phyloP scores from a whole-genome alignment of 441 rosid species.

The Arabidopsis lyrata region DNA sequence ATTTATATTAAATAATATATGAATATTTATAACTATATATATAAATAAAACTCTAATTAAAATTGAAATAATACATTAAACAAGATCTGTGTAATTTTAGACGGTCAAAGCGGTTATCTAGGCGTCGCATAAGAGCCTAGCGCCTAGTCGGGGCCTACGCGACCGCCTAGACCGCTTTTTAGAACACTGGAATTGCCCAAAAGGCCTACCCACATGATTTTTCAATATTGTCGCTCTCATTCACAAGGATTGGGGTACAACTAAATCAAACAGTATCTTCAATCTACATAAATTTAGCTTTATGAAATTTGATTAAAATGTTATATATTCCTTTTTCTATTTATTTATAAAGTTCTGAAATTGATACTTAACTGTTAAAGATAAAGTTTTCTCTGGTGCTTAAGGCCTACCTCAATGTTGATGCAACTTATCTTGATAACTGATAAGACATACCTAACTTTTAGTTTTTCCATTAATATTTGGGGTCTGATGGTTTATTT shows the following conservation, averaged over 20 bases:
- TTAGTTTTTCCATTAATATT: neutral
- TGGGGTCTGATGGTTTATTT: slow-evolving; percentile 5
- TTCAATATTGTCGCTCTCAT: slow-evolving; percentile 42
- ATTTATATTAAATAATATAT: no score
- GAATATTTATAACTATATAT: no score
- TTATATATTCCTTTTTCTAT: slow-evolving; percentile 5
- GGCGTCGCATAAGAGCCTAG: no score
- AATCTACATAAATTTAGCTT: neutral
- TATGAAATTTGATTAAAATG: neutral
- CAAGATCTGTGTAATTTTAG: no score
- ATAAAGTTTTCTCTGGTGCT: slow-evolving; percentile 13
- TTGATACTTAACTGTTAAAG: slow-evolving; percentile 24
- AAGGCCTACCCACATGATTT: slow-evolving; percentile 47
- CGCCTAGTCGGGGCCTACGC: no score
- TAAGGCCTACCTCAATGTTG: slow-evolving; percentile 35
- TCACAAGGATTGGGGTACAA: slow-evolving; percentile 34
- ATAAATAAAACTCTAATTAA: no score
- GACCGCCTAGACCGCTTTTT: no score
- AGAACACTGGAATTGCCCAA: no score
- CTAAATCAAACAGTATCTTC: slow-evolving; percentile 41
- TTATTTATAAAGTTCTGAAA: neutral
- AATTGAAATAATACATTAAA: no score
- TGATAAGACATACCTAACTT: slow-evolving; percentile 38
- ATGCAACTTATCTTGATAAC: slow-evolving; percentile 40
- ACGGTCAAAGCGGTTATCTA: no score